Evolutionary conservation across 2,329 filamentous ascomycete species (phyloP).

Genomic region (Cercospora canescens): DNA sequence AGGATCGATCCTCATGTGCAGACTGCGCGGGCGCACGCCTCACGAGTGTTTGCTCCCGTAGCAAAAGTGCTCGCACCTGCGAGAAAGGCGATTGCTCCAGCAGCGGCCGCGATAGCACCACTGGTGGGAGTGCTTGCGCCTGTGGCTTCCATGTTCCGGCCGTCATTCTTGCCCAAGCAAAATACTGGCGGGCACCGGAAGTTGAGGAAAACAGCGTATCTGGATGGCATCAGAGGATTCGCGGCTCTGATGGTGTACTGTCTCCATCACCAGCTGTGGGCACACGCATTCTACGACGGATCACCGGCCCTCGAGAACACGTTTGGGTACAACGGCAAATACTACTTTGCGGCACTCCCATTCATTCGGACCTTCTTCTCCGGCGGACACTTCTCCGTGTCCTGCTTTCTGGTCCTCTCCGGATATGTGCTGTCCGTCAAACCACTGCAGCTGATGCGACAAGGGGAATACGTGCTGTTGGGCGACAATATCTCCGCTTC

Average conservation of each 20-base stretch:
- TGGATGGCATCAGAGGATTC: conserved; percentile 67
- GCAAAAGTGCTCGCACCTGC: conserved; percentile 13
- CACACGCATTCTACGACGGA: conserved; percentile 41
- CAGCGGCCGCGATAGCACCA: conserved; percentile 14
- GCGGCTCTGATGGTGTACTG: conserved; percentile 67
- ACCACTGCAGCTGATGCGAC: conserved; percentile 42
- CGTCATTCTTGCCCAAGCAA: conserved; percentile 20
- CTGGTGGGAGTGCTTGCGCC: conserved; percentile 19
- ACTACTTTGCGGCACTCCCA: conserved; percentile 57
- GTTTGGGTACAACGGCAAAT: conserved; percentile 48
- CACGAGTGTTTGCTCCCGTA: conserved; percentile 7
- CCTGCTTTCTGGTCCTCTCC: conserved; percentile 54
- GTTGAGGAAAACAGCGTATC: conserved; percentile 57
- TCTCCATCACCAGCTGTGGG: conserved; percentile 61
- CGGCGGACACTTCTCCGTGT: conserved; percentile 61
- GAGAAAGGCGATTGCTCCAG: conserved; percentile 15
- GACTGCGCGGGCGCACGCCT: conserved; percentile 4
- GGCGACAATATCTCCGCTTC: conserved; percentile 49
- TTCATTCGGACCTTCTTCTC: conserved; percentile 60
- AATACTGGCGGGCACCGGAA: conserved; percentile 18
- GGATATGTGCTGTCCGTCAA: conserved; percentile 55
- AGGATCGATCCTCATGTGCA: conserved; percentile 11
- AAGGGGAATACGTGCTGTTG: conserved; percentile 29
- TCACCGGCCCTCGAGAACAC: conserved; percentile 24
- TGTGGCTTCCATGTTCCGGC: conserved; percentile 19